Evolutionary conservation across 768 basidiomycete genomes (phyloP), one percentile per base, ranked within the genome.

Genomic region (Pulveroboletus sp.): DNA sequence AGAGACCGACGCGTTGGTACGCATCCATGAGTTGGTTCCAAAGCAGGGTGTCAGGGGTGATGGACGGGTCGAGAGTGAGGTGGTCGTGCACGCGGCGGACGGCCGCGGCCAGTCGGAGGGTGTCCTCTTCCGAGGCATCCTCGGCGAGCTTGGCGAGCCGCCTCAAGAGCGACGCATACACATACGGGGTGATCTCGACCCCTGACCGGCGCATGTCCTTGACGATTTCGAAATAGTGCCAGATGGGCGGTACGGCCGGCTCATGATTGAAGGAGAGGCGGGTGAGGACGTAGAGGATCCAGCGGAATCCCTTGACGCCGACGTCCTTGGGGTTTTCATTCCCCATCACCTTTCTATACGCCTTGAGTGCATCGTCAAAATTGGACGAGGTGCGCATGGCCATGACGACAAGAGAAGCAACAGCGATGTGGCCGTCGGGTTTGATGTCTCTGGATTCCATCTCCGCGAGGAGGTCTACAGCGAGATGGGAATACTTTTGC

Each of bases 21-120:
- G 89, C 83, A 65, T 90, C 81, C 87, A 96, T 90, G 53, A 96
- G 71, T 59, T 89, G 81, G 63, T 93, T 94, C 78, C 87, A 84
- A 12, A 92, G 73, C 3, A 72, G 66, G 12, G 72, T 68, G 56
- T 92, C 85, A 3, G 90, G 86, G 9, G 83, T 76, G 49, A 93
- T 68, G n/a, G 80, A 76, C 13, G 85, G 75, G 60, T 93, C 90
- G 35, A 93, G 73, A n/a, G 82, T 84, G 61, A 95, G 75, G 48
- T 81, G 73, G 51, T 87, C 80, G 63, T 94, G 90, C 8, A 84
- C 75, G 9, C 82, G 79, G 20, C 81, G 79, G 35, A 85, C 74
- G n/a, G 75, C 70, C 5, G 61, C 65, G 11, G 79, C 63, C 17
- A 85, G 69, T 23, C 71, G 61, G 43, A n/a, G 53, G 35, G 45